These are phyloP conservation scores for Diaporthe ampelina DNA, from an alignment of 2,329 filamentous ascomycete species.

Conservation along the genomic window DNA sequence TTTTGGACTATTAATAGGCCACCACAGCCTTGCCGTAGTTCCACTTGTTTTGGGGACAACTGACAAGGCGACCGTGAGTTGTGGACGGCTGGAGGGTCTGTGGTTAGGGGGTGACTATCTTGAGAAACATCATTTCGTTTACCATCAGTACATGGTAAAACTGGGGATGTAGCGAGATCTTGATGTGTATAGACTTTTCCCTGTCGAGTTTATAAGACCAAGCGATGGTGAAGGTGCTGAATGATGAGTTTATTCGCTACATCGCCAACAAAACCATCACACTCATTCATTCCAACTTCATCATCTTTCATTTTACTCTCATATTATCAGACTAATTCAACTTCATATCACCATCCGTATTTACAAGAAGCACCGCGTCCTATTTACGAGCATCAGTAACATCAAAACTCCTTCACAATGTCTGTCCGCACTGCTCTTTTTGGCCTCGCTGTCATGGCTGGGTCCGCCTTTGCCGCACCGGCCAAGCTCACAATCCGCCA, in stretches of 20 bases:
- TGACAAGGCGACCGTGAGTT: neutral
- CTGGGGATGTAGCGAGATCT: neutral
- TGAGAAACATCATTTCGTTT: conserved; percentile 12
- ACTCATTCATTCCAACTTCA: neutral
- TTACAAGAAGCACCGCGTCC: neutral
- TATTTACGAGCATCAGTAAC: neutral
- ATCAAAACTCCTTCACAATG: neutral
- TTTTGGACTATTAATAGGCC: neutral
- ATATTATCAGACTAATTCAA: neutral
- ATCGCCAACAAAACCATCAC: neutral
- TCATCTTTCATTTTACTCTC: neutral
- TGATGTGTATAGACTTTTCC: neutral
- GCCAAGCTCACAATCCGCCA: conserved; percentile 17
- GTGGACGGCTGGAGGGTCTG: neutral
- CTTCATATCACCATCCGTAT: neutral
- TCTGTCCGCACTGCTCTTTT: conserved; percentile 2
- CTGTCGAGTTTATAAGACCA: neutral
- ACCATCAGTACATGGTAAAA: neutral
- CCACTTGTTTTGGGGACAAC: neutral
- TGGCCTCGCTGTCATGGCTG: conserved; percentile 16
- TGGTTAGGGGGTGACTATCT: neutral
- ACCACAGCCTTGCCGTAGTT: conserved; percentile 14
- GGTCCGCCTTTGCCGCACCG: conserved; percentile 1
- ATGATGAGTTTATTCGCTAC: neutral
- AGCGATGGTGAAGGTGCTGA: neutral